phyloP scores from a whole-genome alignment of 257 asterid genomes.

The Plantago elongata region DNA sequence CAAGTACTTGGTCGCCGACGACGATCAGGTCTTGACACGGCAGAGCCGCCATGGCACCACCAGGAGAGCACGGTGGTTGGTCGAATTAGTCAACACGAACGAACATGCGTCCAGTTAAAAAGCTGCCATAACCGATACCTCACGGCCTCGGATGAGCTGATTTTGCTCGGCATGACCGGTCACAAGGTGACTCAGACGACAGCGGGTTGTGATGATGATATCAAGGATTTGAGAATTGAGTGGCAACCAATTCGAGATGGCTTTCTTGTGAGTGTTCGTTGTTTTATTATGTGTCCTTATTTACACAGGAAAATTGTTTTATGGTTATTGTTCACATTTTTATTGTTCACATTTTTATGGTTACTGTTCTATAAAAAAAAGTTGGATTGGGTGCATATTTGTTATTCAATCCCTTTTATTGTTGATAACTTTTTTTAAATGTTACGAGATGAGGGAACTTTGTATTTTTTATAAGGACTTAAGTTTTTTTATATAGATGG shows the following conservation, averaged over 20 bases:
- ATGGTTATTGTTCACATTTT: no score
- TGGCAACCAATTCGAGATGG: slow-evolving; percentile 91
- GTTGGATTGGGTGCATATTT: no score
- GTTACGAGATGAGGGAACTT: no score
- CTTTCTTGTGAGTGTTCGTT: slow-evolving; percentile 31
- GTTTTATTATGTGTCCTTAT: no score
- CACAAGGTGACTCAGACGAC: slow-evolving; percentile 47
- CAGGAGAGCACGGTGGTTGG: slow-evolving; percentile 67
- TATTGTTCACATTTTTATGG: no score
- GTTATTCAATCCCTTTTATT: no score
- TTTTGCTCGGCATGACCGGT: slow-evolving; percentile 83
- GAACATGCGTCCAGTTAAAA: slow-evolving; percentile 52
- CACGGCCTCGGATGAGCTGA: slow-evolving; percentile 52
- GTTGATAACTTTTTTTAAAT: no score
- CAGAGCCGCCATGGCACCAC: slow-evolving; percentile 68
- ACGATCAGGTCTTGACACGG: slow-evolving; percentile 56
- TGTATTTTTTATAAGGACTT: no score
- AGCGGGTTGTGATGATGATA: slow-evolving; percentile 27
- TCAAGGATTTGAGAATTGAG: slow-evolving; percentile 34
- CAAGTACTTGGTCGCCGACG: slow-evolving; percentile 79
- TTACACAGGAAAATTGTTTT: no score
- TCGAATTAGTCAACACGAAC: slow-evolving; percentile 60
- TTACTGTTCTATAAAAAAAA: no score
- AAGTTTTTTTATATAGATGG: no score
- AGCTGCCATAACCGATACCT: slow-evolving; percentile 67